Conservation (phyloP, 768 basidiomycete genomes). For the Tremella fuciformis region DNA sequence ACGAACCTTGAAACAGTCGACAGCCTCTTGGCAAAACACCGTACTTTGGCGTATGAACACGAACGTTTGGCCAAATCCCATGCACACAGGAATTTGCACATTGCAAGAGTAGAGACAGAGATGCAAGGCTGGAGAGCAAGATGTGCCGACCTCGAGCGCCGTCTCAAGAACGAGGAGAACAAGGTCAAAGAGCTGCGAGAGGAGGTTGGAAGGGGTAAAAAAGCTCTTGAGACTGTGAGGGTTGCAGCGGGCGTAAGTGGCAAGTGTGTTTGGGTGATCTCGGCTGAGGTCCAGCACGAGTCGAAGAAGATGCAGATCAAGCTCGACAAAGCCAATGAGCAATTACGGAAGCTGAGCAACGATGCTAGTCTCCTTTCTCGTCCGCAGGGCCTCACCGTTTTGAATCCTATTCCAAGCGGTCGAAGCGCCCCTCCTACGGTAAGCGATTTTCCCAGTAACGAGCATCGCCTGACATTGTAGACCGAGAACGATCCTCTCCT, state of each 20-base stretch:
- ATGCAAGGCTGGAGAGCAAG: conserved; percentile 30
- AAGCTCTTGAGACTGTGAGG: conserved; percentile 41
- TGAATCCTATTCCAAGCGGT: conserved; percentile 35
- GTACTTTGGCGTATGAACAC: conserved; percentile 40
- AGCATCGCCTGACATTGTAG: conserved; percentile 12
- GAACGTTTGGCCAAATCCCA: conserved; percentile 28
- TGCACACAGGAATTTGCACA: conserved; percentile 5
- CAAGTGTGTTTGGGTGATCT: background rate
- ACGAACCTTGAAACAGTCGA: conserved; percentile 39
- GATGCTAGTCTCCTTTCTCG: conserved; percentile 17
- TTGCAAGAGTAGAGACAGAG: conserved; percentile 24
- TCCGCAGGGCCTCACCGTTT: conserved; percentile 31
- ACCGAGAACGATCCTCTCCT: conserved; percentile 29
- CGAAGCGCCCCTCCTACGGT: conserved; percentile 24
- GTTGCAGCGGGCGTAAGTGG: conserved; percentile 35
- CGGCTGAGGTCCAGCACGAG: conserved; percentile 36
- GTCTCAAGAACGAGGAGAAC: conserved; percentile 18
- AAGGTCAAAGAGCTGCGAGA: conserved; percentile 36
- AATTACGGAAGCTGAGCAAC: conserved; percentile 27
- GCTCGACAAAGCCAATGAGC: conserved; percentile 37
- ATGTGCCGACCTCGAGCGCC: conserved; percentile 29
- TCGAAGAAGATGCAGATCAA: conserved; percentile 38
- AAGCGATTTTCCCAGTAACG: conserved; percentile 1
- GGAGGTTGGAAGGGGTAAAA: conserved; percentile 35
- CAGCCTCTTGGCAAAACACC: conserved; percentile 22